phyloP scores from a whole-genome alignment of 2,329 filamentous ascomycete genomes.

The Penicillium decumbens region DNA sequence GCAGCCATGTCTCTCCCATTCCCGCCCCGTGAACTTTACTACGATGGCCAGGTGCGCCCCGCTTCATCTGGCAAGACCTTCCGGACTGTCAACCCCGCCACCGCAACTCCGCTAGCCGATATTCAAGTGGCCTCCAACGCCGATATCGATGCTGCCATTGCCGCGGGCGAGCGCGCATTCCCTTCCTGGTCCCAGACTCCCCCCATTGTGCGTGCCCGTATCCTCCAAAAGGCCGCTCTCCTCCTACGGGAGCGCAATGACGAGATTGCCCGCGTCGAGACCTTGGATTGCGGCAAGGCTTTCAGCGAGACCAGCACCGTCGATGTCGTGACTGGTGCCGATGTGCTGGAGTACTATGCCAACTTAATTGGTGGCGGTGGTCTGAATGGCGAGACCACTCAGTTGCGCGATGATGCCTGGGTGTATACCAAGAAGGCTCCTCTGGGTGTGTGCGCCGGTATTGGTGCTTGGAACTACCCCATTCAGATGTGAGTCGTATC shows the following conservation, averaged over 20 bases:
- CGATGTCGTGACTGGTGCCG: slow-evolving; percentile 75
- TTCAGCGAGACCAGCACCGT: slow-evolving; percentile 80
- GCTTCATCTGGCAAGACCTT: slow-evolving; percentile 61
- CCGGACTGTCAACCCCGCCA: slow-evolving; percentile 69
- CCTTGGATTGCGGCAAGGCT: slow-evolving; percentile 79
- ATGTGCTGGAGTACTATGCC: slow-evolving; percentile 83
- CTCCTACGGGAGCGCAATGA: slow-evolving; percentile 73
- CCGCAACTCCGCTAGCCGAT: slow-evolving; percentile 61
- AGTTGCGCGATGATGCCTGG: slow-evolving; percentile 70
- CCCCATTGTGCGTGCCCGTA: slow-evolving; percentile 67
- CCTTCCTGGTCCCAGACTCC: slow-evolving; percentile 70
- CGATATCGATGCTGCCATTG: slow-evolving; percentile 67
- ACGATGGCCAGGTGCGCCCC: slow-evolving; percentile 64
- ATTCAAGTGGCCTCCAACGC: slow-evolving; percentile 64
- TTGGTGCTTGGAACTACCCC: slow-evolving; percentile 89
- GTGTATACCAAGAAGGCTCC: slow-evolving; percentile 78
- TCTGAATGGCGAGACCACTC: slow-evolving; percentile 73
- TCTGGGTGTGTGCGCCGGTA: slow-evolving; percentile 77
- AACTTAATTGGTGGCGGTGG: slow-evolving; percentile 72
- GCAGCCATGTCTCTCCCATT: slow-evolving; percentile 38
- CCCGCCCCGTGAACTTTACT: slow-evolving; percentile 63
- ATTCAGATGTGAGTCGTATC: slow-evolving; percentile 62
- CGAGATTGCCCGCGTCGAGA: slow-evolving; percentile 72
- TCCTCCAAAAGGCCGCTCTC: slow-evolving; percentile 70
- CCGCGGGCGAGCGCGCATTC: slow-evolving; percentile 68